Evolutionary conservation across 306 rosid species (phyloP), one percentile per base, ranked within the genome.

Genomic region (Cucurbita ficifolia): DNA sequence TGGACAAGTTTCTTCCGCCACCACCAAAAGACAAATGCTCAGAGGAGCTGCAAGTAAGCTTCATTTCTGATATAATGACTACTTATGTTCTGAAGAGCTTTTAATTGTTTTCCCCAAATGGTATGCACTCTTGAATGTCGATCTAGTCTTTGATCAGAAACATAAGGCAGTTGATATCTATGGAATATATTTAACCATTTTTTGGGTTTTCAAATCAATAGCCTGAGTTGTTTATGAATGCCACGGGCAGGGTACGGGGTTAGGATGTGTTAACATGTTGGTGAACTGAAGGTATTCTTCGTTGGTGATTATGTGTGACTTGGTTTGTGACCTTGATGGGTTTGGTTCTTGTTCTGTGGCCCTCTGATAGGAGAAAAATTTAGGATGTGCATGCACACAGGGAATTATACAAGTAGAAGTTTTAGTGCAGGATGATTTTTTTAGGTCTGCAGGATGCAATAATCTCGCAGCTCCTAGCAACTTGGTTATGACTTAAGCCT

Each of bases 11-110:
- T 82, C 91, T 91, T 69, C 97, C 92, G 72, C 87, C 95, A 16
- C 96, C 92, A 14, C 83, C 86, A 50, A 86, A 89, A 76, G 84
- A 7, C 18, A 85, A 86, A 85, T 91, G 99, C 84, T 88, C 92
- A 0, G 96, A 86, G 75, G 96, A 94, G 63, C 79, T 89, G 61
- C 99, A 94, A 82, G 99, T 89, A 82, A 82, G 89, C 75, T 83
- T 65, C 70, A 52, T 46, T 68, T 22, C 1, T 13, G 21, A 12
- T 67, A 43, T 45, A 43, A 21, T 45, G 3, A 19, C 72, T 18
- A 67, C 72, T 43, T 46, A 29, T 24, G 58, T 29, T 48, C 73
- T 14, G 24, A 24, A 43, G 12, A 14, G 22, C 7, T 17, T 35
- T 6, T 38, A 17, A 60, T 60, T 13, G 40, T 29, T 29, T 59